A percentile compares a stretch with the other conserved stretches of the same genome.
Conservation (phyloP, 441 rosid genomes). For the Gossypium laxum region DNA sequence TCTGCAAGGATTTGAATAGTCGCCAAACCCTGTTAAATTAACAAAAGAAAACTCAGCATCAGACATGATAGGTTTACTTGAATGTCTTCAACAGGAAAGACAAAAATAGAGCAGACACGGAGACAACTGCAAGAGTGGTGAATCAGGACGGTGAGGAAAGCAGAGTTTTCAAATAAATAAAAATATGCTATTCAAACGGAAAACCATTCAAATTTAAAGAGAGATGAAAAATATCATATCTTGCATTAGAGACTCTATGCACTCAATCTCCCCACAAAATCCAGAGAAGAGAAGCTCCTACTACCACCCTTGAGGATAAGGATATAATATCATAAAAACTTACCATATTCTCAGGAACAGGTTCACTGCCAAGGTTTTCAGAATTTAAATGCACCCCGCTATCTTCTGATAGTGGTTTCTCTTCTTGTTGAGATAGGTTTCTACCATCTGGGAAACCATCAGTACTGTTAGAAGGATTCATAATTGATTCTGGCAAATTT, state of each 20-base stretch:
- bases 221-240: constrained; percentile 8
- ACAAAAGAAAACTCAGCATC: constrained; percentile 8
- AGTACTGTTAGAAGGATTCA: not conserved
- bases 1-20: constrained; percentile 93
- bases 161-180: not conserved
- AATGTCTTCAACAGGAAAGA: constrained; percentile 8
- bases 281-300: constrained; percentile 4
- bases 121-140: not conserved
- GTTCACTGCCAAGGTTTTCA: constrained; percentile 36
- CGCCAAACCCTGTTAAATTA: constrained; percentile 61
- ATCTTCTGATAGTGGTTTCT: constrained; percentile 28
- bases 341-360: constrained; percentile 45
- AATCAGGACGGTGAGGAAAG: not conserved
- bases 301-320: constrained; percentile 1
- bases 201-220: not conserved
- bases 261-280: constrained; percentile 2
- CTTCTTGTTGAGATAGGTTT: constrained; percentile 22
- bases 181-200: not conserved
- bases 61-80: constrained; percentile 15
- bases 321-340: constrained; percentile 29
- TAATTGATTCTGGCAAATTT: constrained; percentile 17
- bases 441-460: constrained; percentile 9
- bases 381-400: constrained; percentile 27
- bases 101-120: not conserved
- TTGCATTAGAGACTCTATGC: constrained; percentile 2